Conservation (phyloP, 2,329 filamentous ascomycete genomes). For the Ophiostoma piceae region DNA sequence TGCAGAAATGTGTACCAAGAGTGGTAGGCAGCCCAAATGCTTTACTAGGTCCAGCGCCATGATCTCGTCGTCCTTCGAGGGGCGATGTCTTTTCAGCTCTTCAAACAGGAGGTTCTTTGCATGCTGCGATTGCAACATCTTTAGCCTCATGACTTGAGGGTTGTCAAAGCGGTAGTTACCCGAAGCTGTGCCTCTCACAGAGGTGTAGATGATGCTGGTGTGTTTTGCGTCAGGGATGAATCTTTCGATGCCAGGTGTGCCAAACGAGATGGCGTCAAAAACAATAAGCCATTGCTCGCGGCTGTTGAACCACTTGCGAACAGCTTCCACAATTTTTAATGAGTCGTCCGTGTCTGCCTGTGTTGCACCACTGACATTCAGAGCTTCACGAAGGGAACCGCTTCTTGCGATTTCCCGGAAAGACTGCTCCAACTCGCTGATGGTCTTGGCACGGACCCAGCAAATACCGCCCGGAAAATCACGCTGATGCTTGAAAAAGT, state of each 20-base stretch:
- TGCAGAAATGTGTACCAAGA: constrained; percentile 63
- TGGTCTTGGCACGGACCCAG: constrained; percentile 61
- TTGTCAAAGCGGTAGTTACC: constrained; percentile 56
- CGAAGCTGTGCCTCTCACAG: constrained; percentile 53
- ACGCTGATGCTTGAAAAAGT: constrained; percentile 55
- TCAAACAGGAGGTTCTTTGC: constrained; percentile 57
- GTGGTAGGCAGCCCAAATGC: constrained; percentile 58
- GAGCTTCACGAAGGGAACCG: background rate
- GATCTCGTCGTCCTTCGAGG: constrained; percentile 50
- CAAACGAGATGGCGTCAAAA: constrained; percentile 61
- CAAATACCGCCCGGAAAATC: constrained; percentile 63
- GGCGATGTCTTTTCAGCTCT: constrained; percentile 55
- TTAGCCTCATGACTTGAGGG: constrained; percentile 52
- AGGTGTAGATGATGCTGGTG: constrained; percentile 64
- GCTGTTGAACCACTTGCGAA: constrained; percentile 57
- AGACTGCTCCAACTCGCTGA: constrained; percentile 53
- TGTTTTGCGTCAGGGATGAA: constrained; percentile 61
- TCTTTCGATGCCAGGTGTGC: constrained; percentile 49
- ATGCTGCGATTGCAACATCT: constrained; percentile 50
- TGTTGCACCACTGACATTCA: background rate
- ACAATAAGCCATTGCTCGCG: constrained; percentile 62
- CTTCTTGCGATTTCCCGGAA: constrained; percentile 63
- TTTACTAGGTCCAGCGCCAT: constrained; percentile 57
- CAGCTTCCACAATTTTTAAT: constrained; percentile 49
- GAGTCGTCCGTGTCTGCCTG: constrained; percentile 35